phyloP scores from a whole-genome alignment of 306 rosid species.

The Quercus engelmannii region DNA sequence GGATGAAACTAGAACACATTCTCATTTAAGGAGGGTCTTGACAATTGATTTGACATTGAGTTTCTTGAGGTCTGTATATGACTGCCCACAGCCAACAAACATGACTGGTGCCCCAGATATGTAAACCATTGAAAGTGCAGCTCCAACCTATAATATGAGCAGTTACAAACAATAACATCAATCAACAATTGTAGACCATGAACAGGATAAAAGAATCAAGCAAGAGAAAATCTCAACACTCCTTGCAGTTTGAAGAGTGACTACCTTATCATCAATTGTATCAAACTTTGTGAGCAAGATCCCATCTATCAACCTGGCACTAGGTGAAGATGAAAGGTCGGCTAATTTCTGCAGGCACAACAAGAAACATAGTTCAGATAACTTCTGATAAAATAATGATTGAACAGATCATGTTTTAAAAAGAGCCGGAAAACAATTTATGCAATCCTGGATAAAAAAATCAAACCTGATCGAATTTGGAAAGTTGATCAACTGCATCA shows the following conservation, averaged over 20 bases:
- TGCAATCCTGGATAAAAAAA: background rate
- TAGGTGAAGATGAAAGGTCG: slow-evolving; percentile 65
- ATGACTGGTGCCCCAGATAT: slow-evolving; percentile 95
- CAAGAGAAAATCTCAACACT: background rate
- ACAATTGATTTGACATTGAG: slow-evolving; percentile 89
- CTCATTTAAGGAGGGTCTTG: slow-evolving; percentile 87
- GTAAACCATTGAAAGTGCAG: slow-evolving; percentile 98
- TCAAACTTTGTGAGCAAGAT: slow-evolving; percentile 96
- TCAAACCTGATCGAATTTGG: slow-evolving; percentile 88
- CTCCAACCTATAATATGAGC: slow-evolving; percentile 70
- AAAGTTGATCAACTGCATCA: slow-evolving; percentile 98
- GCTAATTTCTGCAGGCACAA: slow-evolving; percentile 73
- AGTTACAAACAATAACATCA: background rate
- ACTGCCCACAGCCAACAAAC: slow-evolving; percentile 99
- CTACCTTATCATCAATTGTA: slow-evolving; percentile 95
- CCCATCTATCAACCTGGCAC: slow-evolving; percentile 83
- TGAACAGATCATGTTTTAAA: background rate
- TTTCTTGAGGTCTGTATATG: slow-evolving; percentile 94
- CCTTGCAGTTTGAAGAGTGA: slow-evolving; percentile 8
- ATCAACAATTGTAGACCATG: background rate
- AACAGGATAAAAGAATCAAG: background rate
- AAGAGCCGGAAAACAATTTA: background rate
- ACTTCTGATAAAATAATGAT: background rate
- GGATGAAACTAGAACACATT: background rate
- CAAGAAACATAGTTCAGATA: background rate